Evolutionary conservation across 192 early-diverging fungal genomes (phyloP), one percentile per base, ranked within the genome.

Genomic region (Powellomyces hirtus): DNA sequence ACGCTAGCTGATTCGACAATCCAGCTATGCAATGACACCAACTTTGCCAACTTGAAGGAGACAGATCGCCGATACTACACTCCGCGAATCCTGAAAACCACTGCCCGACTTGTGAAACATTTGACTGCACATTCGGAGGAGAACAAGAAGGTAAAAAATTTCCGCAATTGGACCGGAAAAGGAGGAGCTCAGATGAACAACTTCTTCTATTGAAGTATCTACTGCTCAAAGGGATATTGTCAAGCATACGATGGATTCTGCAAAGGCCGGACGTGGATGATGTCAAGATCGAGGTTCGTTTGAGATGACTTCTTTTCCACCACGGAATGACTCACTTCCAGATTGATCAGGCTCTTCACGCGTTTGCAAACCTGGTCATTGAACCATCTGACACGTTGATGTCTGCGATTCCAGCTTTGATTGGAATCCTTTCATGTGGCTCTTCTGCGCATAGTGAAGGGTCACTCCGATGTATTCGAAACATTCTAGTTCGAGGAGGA

Each of bases 341-440:
- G 14, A 0, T 60, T 60, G 35, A 60, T 31, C 44, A 64, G 62
- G 62, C 45, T 13, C 22, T 64, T 18, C 33, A 64, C 24, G 46
- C 62, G 16, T 64, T 64, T 22, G 62, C 62, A 14, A 64, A 50
- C 30, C 13, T 64, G 16, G 29, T 51, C 45, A 64, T 64, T 26
- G 44, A 34, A 30, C 11, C 40, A 1, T 45, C 62, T 26, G 26
- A 1, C 8, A 35, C 37, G 1, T n/a, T 6, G 27, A 20, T 30
- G 4, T 13, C 24, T 29, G 20, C 44, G 0, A 45, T 64, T 8
- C 42, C 44, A 16, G 20, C 18, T 10, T 20, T 64, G 6, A 27
- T 64, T 4, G 20, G 27, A 22, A 20, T n/a, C 18, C 22, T 45
- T 27, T 4, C 33, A 24, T 8, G 13, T 20, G 4, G 2, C 18